These are phyloP conservation scores for Hypomyces perniciosus DNA, from an alignment of 2,329 filamentous ascomycete genomes.

Conservation along the genomic window DNA sequence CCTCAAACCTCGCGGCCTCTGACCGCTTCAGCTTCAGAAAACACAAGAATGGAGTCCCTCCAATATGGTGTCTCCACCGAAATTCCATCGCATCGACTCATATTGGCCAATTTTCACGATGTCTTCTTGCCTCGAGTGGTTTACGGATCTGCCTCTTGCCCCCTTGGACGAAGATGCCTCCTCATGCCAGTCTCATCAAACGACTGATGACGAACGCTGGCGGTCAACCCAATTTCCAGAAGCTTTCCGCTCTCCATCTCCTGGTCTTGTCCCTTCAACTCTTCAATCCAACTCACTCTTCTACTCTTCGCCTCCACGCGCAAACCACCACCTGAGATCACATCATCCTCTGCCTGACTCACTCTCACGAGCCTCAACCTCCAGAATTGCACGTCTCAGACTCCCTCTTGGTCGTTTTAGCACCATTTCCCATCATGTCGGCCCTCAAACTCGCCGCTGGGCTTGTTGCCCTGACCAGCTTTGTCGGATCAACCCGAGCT, in stretches of 20 bases:
- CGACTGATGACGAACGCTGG: not conserved
- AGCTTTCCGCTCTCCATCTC: not conserved
- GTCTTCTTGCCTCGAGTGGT: not conserved
- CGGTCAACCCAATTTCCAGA: not conserved
- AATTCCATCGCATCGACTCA: no score
- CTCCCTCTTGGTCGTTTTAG: no score
- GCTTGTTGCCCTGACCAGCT: conserved; percentile 18
- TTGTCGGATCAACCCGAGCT: conserved; percentile 18
- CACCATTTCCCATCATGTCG: conserved; percentile 17
- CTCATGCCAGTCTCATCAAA: not conserved
- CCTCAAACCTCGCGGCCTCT: no score
- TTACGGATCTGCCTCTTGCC: not conserved
- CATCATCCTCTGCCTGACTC: not conserved
- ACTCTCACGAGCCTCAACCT: not conserved
- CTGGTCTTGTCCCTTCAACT: not conserved
- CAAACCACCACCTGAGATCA: not conserved
- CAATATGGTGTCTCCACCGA: no score
- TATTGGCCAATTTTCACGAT: no score
- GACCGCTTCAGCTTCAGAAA: no score
- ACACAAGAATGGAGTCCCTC: no score
- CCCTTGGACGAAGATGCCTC: not conserved
- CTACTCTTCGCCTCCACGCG: not conserved
- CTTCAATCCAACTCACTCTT: not conserved
- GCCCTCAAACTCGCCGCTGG: conserved; percentile 18
- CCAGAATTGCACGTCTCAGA: not conserved